Base-by-base conservation (phyloP, 805 yeast species). In the Maudiozyma turicensis region DNA sequence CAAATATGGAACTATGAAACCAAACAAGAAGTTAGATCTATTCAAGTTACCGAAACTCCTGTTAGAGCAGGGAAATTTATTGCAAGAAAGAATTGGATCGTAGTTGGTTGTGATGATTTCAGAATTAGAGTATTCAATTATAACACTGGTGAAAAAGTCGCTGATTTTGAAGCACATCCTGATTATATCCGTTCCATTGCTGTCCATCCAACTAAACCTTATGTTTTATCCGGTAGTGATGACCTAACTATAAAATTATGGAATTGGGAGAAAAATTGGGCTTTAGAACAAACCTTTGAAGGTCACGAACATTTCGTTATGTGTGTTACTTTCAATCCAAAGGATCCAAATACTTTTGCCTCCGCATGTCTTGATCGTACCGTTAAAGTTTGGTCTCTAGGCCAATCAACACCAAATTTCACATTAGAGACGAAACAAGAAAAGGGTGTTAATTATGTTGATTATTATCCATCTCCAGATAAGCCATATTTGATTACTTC, bases 191-290 rank as follows among this genome's bases (percentile, higher is more conserved):
- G 99, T 66, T 81, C 86, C 49, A 79, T 93, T 55, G 93, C 95
- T 9, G 95, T 91, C 40, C 99, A 93, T 69, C 97, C 98, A 41
- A 76, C 91, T 14, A 86, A 86, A 70, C 95, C 98, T 28, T 86
- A 85, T 59, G 76, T 93, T 46, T 74, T 93, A 59, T 85, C 97
- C 3, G 86, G 89, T 38, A 82, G 91, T 44, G 99, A 93, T 70
- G 99, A 93, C 66, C 80, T 86, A 74, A 79, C 95, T 40, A 80
- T 93, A 64, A 88, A 84, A 69, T 76, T 90, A 64, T 93, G 98
- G 98, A 90, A 93, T 68, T 93, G 99, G 99, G 99, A 93, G 49
- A 80, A 81, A 62, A 80, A 78, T 63, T 93, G 99, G 99, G 80
- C 80, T 58, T 70, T 84, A 56, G 93, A 87, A 66, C 97, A 87